These are phyloP conservation scores for Paspalum vaginatum DNA, from an alignment of 176 grass and related monocot species.

Conservation along the genomic window DNA sequence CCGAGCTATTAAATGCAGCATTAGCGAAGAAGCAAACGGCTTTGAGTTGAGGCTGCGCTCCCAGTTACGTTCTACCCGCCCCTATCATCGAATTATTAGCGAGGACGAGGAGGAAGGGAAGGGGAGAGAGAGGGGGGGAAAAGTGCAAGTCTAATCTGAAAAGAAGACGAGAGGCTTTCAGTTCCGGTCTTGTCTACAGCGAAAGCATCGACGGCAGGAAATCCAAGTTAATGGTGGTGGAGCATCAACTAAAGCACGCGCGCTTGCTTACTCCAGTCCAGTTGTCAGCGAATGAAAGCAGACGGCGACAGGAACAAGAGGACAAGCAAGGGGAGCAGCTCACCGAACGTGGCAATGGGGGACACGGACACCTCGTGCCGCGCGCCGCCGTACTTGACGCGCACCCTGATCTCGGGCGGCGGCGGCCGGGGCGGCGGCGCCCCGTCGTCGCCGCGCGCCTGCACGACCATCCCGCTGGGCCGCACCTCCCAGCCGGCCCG, in stretches of 20 bases:
- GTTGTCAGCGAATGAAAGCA: too few relatives aligned
- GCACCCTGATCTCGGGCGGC: conserved; percentile 66
- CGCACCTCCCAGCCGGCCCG: conserved; percentile 71
- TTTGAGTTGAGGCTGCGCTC: background rate
- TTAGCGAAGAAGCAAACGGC: background rate
- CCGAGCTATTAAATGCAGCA: background rate
- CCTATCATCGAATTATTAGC: background rate
- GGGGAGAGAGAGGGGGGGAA: too few relatives aligned
- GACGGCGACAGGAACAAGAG: background rate
- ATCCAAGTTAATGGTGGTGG: background rate
- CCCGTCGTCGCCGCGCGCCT: conserved; percentile 49
- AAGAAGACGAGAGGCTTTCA: background rate
- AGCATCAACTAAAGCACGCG: conserved; percentile 21
- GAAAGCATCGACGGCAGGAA: background rate
- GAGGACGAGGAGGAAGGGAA: background rate
- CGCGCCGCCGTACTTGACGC: conserved; percentile 57
- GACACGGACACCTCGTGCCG: conserved; percentile 75
- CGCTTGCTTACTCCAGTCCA: background rate
- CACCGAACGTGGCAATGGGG: conserved; percentile 88
- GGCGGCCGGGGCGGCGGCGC: conserved; percentile 40
- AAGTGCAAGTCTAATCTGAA: background rate
- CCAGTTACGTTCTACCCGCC: background rate
- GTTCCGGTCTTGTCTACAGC: background rate
- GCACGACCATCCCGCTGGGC: conserved; percentile 85
- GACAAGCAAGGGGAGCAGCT: conserved; percentile 2